Evolutionary conservation across 2,329 filamentous ascomycete genomes (phyloP), one percentile per base, ranked within the genome.

Genomic region (Lomentospora prolificans): DNA sequence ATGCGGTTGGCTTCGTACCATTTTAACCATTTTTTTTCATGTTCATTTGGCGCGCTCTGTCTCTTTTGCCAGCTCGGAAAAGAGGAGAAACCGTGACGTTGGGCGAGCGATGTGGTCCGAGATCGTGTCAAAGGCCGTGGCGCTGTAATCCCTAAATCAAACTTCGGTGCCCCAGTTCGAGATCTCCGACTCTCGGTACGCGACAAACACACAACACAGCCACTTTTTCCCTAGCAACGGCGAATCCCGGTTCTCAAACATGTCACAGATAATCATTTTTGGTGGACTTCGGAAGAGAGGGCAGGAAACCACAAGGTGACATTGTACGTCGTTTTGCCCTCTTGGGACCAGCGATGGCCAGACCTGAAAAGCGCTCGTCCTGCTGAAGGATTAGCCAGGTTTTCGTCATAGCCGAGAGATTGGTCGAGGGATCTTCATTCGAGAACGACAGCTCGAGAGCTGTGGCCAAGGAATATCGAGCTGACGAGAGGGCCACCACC

Each of bases 401-500:
- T 17, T 41, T 41, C 36, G 36, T 19, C 36, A 41, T 41, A 8
- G n/a, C 36, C 36, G 19, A 52, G 51, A 22, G 22, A 55, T 57
- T 57, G 41, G 41, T 14, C 28, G 53, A 17, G 25, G 24, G 14
- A 4, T 41, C 36, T 50, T 41, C 5, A 55, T 28, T 33, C 17
- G 36, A 30, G 10, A 31, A 41, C 19, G 8, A 17, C 36, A 41
- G n/a, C 12, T 41, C n/a, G n/a, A n/a, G n/a, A n/a, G n/a, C n/a
- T n/a, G 36, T 53, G 12, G 28, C 31, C 30, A 36, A 48, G 28
- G 51, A 48, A 39, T 41, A 17, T 17, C 36, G 36, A 17, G 36
- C 36, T n/a, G n/a, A n/a, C n/a, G n/a, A n/a, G n/a, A n/a, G n/a
- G n/a, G n/a, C n/a, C n/a, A n/a, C n/a, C n/a, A n/a, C n/a, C n/a